phyloP scores from a whole-genome alignment of 495 filamentous ascomycete genomes.

The Daldinia childiae region DNA sequence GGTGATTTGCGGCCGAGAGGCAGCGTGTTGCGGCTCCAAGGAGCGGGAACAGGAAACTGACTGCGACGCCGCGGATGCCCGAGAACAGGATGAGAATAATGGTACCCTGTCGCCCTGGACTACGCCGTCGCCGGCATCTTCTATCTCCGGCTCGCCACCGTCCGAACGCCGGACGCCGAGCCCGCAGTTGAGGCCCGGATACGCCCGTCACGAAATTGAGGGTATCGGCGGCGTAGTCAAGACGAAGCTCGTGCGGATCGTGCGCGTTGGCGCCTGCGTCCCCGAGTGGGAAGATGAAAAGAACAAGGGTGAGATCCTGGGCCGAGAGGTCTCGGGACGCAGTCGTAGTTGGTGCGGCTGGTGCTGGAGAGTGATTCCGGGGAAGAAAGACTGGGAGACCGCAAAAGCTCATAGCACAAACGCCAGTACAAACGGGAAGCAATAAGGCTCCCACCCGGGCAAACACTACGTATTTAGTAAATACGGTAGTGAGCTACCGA shows the following conservation, averaged over 20 bases:
- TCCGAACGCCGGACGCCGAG: slow-evolving; percentile 50
- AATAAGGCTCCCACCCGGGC: neutral
- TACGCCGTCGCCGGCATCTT: slow-evolving; percentile 40
- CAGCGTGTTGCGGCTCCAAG: slow-evolving; percentile 72
- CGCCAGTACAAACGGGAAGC: neutral
- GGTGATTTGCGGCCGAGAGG: slow-evolving; percentile 80
- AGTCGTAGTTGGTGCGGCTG: slow-evolving; percentile 74
- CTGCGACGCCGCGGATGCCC: slow-evolving; percentile 73
- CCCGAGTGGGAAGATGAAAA: slow-evolving; percentile 84
- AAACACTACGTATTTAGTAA: neutral
- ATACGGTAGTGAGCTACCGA: neutral
- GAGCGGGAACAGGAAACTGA: slow-evolving; percentile 84
- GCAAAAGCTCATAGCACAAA: slow-evolving; percentile 2
- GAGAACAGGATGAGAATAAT: slow-evolving; percentile 44
- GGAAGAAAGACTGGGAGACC: slow-evolving; percentile 48
- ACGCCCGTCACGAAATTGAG: slow-evolving; percentile 84
- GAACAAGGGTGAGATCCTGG: slow-evolving; percentile 62
- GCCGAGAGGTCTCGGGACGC: slow-evolving; percentile 63
- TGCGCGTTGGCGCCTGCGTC: slow-evolving; percentile 81
- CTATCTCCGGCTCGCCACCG: slow-evolving; percentile 42
- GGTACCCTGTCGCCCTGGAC: slow-evolving; percentile 30
- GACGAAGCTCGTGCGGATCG: slow-evolving; percentile 78
- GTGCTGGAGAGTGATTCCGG: slow-evolving; percentile 69
- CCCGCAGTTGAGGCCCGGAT: slow-evolving; percentile 66
- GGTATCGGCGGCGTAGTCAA: slow-evolving; percentile 87